Base-by-base conservation (phyloP, 495 filamentous ascomycete genomes). In the Aspergillus coremiiformis region DNA sequence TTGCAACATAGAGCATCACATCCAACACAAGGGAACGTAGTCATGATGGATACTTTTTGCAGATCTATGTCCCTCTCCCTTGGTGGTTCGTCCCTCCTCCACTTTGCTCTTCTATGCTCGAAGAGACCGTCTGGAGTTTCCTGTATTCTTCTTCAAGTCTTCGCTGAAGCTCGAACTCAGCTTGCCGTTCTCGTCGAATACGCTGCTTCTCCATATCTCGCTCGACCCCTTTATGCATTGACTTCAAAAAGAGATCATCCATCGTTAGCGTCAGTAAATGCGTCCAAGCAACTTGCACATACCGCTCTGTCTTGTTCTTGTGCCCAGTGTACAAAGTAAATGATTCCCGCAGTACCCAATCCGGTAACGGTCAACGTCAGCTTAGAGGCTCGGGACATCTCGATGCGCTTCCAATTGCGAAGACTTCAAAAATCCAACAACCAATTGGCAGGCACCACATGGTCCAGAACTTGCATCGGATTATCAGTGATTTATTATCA, bases 121-220 rank as follows among this genome's bases (percentile, higher is more conserved):
- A 68, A 29, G 72, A 65, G 41, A 89, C 84, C 4, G 65, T 79
- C 70, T 98, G 92, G 19, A 90, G 77, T 70, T 90, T 94, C 63
- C 83, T 81, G 67, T 96, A 96, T 70, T 97, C 87, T 60, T 88
- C 78, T 68, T 96, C 90, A 39, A 99, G 71, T 19, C 72, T 76
- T 54, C 78, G 80, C 68, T 99, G 93, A 81, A 92, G 80, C 52
- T 96, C 89, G 60, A 97, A 99, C 54, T 99, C 94, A 49, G 87
- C 81, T 67, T 90, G 86, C 20, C 94, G 83, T 66, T 94, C 87
- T 57, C 79, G 78, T 72, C 96, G 95, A 44, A 96, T 62, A 27
- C 85, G 82, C 62, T 95, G 90, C 66, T 95, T 92, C 61, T 97
- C 91, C 74, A 95, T 87, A 59, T 97, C 94, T 39, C 91, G 87